Percentiles rank a stretch among this genome's conserved stretches.
phyloP scores from a whole-genome alignment of 108 stramenopile genomes.

The Nitzschia sp. region DNA sequence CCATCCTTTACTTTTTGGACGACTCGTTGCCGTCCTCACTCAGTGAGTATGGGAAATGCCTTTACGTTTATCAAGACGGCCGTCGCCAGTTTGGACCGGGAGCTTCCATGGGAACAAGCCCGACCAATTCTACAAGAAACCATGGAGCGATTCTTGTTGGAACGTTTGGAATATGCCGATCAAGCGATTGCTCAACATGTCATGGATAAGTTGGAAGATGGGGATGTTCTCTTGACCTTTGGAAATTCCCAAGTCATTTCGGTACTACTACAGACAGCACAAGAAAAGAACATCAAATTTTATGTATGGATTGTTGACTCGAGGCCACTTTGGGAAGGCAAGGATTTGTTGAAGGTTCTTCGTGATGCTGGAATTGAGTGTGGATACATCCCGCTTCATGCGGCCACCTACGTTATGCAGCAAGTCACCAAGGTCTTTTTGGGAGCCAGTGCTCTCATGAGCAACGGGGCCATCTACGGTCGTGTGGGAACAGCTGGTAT shows the following conservation, averaged over 20 bases:
- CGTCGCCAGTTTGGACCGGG: constrained; percentile 87
- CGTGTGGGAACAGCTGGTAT: constrained; percentile 94
- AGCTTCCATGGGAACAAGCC: constrained; percentile 71
- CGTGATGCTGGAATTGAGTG: constrained; percentile 67
- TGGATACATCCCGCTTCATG: constrained; percentile 87
- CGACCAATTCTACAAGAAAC: constrained; percentile 71
- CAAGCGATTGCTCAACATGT: constrained; percentile 85
- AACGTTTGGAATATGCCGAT: constrained; percentile 88
- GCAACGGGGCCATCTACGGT: constrained; percentile 91
- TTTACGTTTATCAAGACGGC: constrained; percentile 86
- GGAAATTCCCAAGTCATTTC: constrained; percentile 75
- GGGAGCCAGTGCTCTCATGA: constrained; percentile 95
- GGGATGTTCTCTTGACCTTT: constrained; percentile 90
- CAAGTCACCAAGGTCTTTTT: constrained; percentile 95
- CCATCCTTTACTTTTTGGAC: constrained; percentile 89
- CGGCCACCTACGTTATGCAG: constrained; percentile 91
- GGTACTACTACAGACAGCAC: constrained; percentile 46
- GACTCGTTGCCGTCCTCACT: constrained; percentile 86
- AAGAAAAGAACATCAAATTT: constrained; percentile 39
- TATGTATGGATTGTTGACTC: constrained; percentile 95
- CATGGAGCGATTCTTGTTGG: constrained; percentile 85
- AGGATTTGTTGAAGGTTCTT: constrained; percentile 61
- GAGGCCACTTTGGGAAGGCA: constrained; percentile 82
- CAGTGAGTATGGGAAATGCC: constrained; percentile 96
- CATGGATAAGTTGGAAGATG: constrained; percentile 67